A percentile compares a stretch with the other conserved stretches of the same genome.
These are phyloP conservation scores for Staphylotrichum longicolle DNA, from an alignment of 495 filamentous ascomycete species.

Conservation along the genomic window DNA sequence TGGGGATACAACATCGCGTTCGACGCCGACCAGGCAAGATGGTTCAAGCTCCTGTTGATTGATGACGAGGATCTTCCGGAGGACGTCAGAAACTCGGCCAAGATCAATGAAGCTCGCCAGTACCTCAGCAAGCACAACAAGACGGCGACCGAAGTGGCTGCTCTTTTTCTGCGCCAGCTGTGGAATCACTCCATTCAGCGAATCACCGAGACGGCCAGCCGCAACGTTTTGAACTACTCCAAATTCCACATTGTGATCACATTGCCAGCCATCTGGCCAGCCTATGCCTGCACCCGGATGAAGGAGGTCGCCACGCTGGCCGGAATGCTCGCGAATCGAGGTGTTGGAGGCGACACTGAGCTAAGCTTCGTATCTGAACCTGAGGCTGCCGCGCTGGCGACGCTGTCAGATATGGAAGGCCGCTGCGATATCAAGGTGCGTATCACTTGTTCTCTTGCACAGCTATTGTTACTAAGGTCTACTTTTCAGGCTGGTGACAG, in stretches of 20 bases:
- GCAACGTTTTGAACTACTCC: conserved; percentile 6
- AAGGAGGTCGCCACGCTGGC: conserved; percentile 18
- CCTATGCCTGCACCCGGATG: conserved; percentile 26
- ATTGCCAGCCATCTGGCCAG: conserved; percentile 33
- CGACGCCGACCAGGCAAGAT: conserved; percentile 23
- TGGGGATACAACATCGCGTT: conserved; percentile 32
- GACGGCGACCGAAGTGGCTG: conserved; percentile 23
- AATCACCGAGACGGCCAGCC: conserved; percentile 18
- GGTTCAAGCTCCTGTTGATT: conserved; percentile 38
- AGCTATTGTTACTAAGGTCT: no score
- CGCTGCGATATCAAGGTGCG: conserved; percentile 13
- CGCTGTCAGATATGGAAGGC: conserved; percentile 19
- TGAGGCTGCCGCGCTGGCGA: conserved; percentile 30
- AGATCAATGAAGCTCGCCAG: conserved; percentile 16
- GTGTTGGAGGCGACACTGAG: conserved; percentile 15
- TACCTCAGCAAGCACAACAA: conserved; percentile 18
- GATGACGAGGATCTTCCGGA: conserved; percentile 27
- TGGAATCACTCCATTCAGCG: conserved; percentile 26
- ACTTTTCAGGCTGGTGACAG: conserved; percentile 19
- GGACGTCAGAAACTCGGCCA: conserved; percentile 13
- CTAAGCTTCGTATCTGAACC: conserved; percentile 24
- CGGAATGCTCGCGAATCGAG: conserved; percentile 23
- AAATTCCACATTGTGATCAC: conserved; percentile 32
- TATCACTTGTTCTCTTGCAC: no score
- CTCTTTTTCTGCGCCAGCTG: conserved; percentile 28